These are phyloP conservation scores for Epichloe sp. DNA, from an alignment of 2,329 filamentous ascomycete species.

Conservation along the genomic window DNA sequence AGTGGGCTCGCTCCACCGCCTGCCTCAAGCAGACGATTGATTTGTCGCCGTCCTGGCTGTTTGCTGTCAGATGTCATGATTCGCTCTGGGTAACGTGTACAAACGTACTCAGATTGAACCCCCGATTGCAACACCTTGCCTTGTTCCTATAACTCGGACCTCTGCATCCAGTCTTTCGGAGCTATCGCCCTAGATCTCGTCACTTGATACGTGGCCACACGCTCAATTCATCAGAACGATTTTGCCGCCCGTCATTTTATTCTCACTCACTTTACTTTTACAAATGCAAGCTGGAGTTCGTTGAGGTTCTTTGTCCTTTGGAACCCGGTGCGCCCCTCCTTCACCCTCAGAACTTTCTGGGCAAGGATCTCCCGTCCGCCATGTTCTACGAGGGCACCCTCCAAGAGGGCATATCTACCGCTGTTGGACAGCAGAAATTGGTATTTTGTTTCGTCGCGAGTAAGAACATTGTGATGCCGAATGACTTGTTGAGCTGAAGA, in stretches of 20 bases:
- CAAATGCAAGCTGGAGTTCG: too few species aligned
- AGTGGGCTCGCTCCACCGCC: constrained; percentile 6
- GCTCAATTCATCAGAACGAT: not conserved
- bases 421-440: constrained; percentile 61
- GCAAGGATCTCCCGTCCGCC: not conserved
- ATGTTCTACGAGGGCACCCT: constrained; percentile 79
- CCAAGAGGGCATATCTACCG: constrained; percentile 66
- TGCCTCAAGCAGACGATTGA: constrained; percentile 4
- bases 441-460: constrained; percentile 78
- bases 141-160: not conserved
- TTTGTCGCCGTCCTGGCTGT: not conserved
- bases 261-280: too few species aligned
- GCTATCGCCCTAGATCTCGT: too few species aligned
- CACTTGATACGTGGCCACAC: too few species aligned
- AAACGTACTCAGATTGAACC: too few species aligned
- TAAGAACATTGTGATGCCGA: constrained; percentile 23
- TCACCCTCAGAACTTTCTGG: too few species aligned
- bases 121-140: not conserved
- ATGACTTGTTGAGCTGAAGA: not conserved
- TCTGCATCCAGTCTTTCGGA: too few species aligned
- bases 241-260: too few species aligned
- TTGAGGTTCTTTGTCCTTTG: too few species aligned
- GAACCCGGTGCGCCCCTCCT: too few species aligned
- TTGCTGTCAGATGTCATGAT: constrained; percentile 1
- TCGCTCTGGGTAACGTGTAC: not conserved